Evolutionary conservation across 192 early-diverging fungal genomes (phyloP), one percentile per base, ranked within the genome.

Genomic region (Dimargaris xerosporica): DNA sequence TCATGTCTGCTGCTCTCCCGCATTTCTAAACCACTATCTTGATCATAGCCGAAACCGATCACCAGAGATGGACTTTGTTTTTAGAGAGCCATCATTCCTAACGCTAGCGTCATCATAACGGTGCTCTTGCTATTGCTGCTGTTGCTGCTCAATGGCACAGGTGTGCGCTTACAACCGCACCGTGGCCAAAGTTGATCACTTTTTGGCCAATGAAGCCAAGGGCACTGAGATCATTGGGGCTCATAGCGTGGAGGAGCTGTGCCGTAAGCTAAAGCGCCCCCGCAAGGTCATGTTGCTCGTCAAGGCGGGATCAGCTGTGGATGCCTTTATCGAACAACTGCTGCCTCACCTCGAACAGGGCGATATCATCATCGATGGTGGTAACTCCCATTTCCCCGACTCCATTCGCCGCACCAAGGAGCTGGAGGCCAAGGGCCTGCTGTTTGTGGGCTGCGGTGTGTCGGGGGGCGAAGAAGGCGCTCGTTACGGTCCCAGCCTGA

Each of bases 391-490:
- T 85, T 98, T 87, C 81, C 91, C 92, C 58, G 95, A 98, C 71
- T 85, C 88, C 63, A 87, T 93, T 66, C 88, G 93, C 58, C 85
- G 95, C 65, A 78, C 80, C 72, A 89, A 93, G 75, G 78, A 94
- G 39, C 77, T 96, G 67, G 85, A 90, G 67, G 77, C 75, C 65
- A 93, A 94, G 80, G 91, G 90, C 64, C 80, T 96, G 69, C 75
- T 93, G 62, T 98, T 94, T 79, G 89, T 98, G 43, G 95, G 95
- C 46, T 84, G 85, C 68, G 95, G 95, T 82, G 95, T 98, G 45
- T 98, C 95, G 66, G 95, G 95, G 69, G 95, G 95, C 76, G 95
- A 98, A 73, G 93, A 96, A 73, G 95, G 95, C 76, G 95, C 95
- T 44, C 91, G 95, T 69, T 83, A 89, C 67, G 95, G 95, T 47